These are phyloP conservation scores for Hypocrella siamensis DNA, from an alignment of 2,329 filamentous ascomycete genomes.

Conservation along the genomic window DNA sequence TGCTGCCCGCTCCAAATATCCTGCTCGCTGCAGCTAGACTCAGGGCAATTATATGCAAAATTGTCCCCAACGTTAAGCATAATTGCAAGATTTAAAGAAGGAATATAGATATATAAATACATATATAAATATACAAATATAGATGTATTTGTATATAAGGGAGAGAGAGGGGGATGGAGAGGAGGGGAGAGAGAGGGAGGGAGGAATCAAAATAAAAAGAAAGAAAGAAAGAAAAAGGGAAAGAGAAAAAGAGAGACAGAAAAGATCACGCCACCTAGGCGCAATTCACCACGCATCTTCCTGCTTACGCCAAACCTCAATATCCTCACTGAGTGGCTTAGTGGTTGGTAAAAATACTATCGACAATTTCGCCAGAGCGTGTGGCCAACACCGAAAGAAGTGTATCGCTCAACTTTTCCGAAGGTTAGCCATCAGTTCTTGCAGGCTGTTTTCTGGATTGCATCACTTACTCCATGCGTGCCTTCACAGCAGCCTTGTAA, in stretches of 20 bases:
- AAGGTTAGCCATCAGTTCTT: constrained; percentile 7
- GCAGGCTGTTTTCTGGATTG: constrained; percentile 1
- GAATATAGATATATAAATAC: no score
- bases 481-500: constrained; percentile 88
- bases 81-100: no score
- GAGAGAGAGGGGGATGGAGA: not conserved
- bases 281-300: not conserved
- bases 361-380: constrained; percentile 62
- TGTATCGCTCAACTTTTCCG: constrained; percentile 55
- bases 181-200: not conserved
- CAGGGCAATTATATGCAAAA: no score
- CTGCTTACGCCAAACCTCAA: no score
- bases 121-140: no score
- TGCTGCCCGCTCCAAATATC: no score
- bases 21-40: no score
- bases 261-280: not conserved
- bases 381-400: constrained; percentile 65
- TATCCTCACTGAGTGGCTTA: not conserved
- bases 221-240: not conserved
- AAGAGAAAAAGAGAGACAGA: not conserved
- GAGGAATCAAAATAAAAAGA: not conserved
- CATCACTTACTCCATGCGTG: constrained; percentile 67
- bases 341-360: constrained; percentile 47
- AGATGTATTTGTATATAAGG: no score
- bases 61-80: no score